Conservation (phyloP, 2,329 filamentous ascomycete species). For the Pseudocercospora vitis region DNA sequence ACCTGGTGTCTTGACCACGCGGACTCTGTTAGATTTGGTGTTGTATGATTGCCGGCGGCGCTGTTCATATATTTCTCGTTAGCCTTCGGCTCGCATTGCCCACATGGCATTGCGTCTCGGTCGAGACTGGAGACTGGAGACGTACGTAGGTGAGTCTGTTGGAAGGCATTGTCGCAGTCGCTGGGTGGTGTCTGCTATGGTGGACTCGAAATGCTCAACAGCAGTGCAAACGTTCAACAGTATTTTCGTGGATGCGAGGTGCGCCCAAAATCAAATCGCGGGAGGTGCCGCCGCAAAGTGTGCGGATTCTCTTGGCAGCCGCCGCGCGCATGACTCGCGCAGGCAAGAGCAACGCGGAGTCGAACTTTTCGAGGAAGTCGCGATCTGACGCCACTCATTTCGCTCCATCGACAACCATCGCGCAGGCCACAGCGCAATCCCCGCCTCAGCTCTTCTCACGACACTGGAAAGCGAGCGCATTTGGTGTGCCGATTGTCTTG, state of each 20-base stretch:
- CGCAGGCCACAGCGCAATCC: slow-evolving; percentile 37
- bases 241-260: background rate
- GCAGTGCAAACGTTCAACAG: slow-evolving; percentile 2
- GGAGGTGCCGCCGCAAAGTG: background rate
- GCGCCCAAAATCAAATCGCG: background rate
- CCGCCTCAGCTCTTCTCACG: background rate
- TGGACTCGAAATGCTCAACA: slow-evolving; percentile 12
- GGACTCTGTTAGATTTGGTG: slow-evolving; percentile 95
- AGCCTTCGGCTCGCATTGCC: slow-evolving; percentile 25
- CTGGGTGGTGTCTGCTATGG: slow-evolving; percentile 18
- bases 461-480: background rate
- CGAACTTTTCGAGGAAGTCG: slow-evolving; percentile 9
- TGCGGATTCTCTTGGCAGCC: slow-evolving; percentile 2
- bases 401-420: slow-evolving; percentile 20
- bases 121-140: slow-evolving; percentile 36
- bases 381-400: slow-evolving; percentile 17
- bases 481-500: slow-evolving; percentile 4
- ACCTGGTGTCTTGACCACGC: slow-evolving; percentile 93
- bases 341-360: background rate
- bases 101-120: slow-evolving; percentile 13
- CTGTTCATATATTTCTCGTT: slow-evolving; percentile 40
- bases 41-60: slow-evolving; percentile 73
- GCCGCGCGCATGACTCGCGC: slow-evolving; percentile 5
- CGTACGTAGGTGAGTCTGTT: slow-evolving; percentile 59
- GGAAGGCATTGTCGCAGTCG: slow-evolving; percentile 51